Percentiles rank a stretch among this genome's conserved stretches.
These are phyloP conservation scores for Ensete glaucum DNA, from an alignment of 176 grass and related monocot species.

Conservation along the genomic window DNA sequence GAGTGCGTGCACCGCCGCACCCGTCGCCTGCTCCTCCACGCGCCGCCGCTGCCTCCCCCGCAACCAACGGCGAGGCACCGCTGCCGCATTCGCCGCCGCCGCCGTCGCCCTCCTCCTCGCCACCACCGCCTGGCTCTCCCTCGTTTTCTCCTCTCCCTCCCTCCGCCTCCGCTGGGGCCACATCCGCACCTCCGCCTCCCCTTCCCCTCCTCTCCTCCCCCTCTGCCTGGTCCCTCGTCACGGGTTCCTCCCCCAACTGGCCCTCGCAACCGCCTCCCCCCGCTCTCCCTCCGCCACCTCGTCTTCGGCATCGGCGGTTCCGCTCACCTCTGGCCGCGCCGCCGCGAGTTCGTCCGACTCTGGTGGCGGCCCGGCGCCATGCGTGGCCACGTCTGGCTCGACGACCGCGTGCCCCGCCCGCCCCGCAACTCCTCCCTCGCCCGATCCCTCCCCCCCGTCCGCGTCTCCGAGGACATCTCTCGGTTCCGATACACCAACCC, in stretches of 20 bases:
- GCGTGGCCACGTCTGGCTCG: slow-evolving; percentile 76
- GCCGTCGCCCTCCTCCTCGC: slow-evolving; percentile 18
- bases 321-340: slow-evolving; percentile 69
- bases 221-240: slow-evolving; percentile 27
- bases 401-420: slow-evolving; percentile 25
- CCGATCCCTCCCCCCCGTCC: slow-evolving; percentile 53
- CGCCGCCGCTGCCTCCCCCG: slow-evolving; percentile 41
- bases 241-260: neutral
- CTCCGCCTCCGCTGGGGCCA: slow-evolving; percentile 26
- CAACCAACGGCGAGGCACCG: slow-evolving; percentile 5
- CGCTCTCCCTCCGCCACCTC: slow-evolving; percentile 51
- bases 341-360: slow-evolving; percentile 68
- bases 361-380: slow-evolving; percentile 72
- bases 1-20: slow-evolving; percentile 11
- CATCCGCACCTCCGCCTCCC: slow-evolving; percentile 30
- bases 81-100: slow-evolving; percentile 6
- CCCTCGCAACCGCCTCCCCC: neutral
- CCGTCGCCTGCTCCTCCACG: slow-evolving; percentile 20
- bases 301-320: slow-evolving; percentile 92
- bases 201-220: slow-evolving; percentile 31
- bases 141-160: slow-evolving; percentile 28
- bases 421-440: slow-evolving; percentile 24
- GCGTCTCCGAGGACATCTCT: slow-evolving; percentile 86
- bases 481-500: slow-evolving; percentile 94
- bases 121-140: slow-evolving; percentile 38